phyloP scores from a whole-genome alignment of 805 yeast genomes.

The Lipomyces chichibuensis region DNA sequence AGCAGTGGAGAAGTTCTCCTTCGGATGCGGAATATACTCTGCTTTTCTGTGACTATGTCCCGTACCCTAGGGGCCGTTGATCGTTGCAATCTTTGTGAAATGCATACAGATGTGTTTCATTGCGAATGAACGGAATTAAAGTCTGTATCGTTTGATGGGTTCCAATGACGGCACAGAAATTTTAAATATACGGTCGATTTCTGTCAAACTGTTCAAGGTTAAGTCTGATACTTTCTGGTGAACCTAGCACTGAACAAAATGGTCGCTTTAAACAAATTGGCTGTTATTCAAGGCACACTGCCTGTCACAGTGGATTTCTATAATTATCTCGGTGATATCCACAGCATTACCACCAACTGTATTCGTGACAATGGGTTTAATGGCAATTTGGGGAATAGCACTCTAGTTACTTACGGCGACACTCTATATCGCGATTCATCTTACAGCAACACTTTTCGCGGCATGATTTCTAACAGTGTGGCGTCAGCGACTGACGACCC shows the following conservation, averaged over 20 bases:
- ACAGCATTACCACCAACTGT: slow-evolving; percentile 9
- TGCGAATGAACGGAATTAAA: neutral
- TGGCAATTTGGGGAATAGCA: slow-evolving; percentile 2
- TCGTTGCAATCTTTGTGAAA: neutral
- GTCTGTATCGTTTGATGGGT: neutral
- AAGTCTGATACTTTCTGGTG: neutral
- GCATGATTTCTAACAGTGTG: slow-evolving; percentile 1
- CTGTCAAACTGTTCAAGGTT: neutral
- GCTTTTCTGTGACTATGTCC: no score
- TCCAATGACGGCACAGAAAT: neutral
- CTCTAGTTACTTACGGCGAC: slow-evolving; percentile 4
- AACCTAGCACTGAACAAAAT: neutral
- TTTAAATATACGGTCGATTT: neutral
- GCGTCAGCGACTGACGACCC: slow-evolving; percentile 1
- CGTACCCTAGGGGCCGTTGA: neutral
- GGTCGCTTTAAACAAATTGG: neutral
- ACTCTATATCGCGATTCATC: slow-evolving; percentile 2
- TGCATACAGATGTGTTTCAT: neutral
- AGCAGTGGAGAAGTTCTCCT: neutral
- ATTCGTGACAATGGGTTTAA: slow-evolving; percentile 8
- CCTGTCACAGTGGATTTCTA: neutral
- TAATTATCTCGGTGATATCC: neutral
- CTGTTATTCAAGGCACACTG: neutral
- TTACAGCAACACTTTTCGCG: slow-evolving; percentile 3
- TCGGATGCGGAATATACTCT: neutral